phyloP scores from a whole-genome alignment of 768 basidiomycete species.

The Kwoniella dendrophila region DNA sequence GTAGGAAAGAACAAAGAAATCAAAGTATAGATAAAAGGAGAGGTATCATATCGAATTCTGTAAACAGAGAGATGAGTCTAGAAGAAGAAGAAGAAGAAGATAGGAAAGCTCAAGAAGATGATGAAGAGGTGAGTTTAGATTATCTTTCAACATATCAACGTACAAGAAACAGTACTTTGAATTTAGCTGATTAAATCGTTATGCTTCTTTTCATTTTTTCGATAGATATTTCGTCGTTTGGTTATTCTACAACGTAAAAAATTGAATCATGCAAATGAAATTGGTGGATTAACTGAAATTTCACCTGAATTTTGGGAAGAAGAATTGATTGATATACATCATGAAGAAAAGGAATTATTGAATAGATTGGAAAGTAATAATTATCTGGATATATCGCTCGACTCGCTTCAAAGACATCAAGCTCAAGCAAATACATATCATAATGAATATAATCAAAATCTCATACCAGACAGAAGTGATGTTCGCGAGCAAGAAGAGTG shows the following conservation, averaged over 20 bases:
- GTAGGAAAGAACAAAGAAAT: conserved; percentile 28
- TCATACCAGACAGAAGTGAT: conserved; percentile 18
- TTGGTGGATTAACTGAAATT: conserved; percentile 36
- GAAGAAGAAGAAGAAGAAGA: conserved; percentile 45
- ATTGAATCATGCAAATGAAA: conserved; percentile 32
- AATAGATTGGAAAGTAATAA: neutral
- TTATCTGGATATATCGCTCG: neutral
- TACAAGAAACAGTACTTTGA: too few species aligned
- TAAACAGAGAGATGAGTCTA: neutral
- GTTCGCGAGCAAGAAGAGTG: conserved; percentile 43
- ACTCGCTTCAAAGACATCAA: neutral
- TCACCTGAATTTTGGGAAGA: conserved; percentile 47
- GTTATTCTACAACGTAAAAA: conserved; percentile 38
- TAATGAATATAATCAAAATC: neutral
- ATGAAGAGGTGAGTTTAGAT: conserved; percentile 43
- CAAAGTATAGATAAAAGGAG: conserved; percentile 31
- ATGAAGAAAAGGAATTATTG: conserved; percentile 19
- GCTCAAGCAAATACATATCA: neutral
- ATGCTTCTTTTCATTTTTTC: too few species aligned
- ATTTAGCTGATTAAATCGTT: neutral
- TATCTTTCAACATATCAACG: too few species aligned
- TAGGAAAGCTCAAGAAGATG: conserved; percentile 44
- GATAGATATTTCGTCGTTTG: conserved; percentile 45
- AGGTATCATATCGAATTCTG: neutral
- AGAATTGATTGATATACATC: conserved; percentile 9